These are phyloP conservation scores for Erysiphe pisi DNA, from an alignment of 2,329 filamentous ascomycete species.

Conservation along the genomic window DNA sequence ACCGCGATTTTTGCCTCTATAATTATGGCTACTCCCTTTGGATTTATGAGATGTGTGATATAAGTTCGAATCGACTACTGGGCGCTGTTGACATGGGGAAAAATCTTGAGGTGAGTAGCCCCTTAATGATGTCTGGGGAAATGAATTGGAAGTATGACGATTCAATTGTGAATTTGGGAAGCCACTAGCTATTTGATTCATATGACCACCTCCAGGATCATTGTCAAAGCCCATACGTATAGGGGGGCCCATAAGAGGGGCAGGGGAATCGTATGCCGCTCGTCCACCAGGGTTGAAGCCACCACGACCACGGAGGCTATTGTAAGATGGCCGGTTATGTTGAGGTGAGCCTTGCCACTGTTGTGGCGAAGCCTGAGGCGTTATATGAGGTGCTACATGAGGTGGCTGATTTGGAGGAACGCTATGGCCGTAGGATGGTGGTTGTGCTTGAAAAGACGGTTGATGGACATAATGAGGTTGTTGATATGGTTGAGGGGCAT, in stretches of 20 bases:
- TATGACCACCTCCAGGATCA: slow-evolving; percentile 38
- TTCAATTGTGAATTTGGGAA: slow-evolving; percentile 38
- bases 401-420: slow-evolving; percentile 37
- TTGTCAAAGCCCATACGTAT: slow-evolving; percentile 47
- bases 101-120: slow-evolving; percentile 39
- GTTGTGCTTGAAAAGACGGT: slow-evolving; percentile 35
- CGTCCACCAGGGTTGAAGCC: slow-evolving; percentile 39
- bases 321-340: slow-evolving; percentile 39
- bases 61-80: slow-evolving; percentile 36
- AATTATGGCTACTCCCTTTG: slow-evolving; percentile 36
- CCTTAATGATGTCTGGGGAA: slow-evolving; percentile 37
- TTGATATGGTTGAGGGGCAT: slow-evolving; percentile 47
- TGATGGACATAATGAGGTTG: slow-evolving; percentile 38
- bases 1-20: slow-evolving; percentile 37
- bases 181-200: slow-evolving; percentile 41
- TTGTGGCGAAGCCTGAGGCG: slow-evolving; percentile 34
- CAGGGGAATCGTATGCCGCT: slow-evolving; percentile 38
- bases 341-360: slow-evolving; percentile 39
- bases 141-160: slow-evolving; percentile 36
- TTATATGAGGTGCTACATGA: slow-evolving; percentile 35
- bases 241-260: slow-evolving; percentile 45
- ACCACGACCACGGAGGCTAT: slow-evolving; percentile 36
- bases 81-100: slow-evolving; percentile 36
- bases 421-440: slow-evolving; percentile 37
- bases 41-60: slow-evolving; percentile 39